Evolutionary conservation across 202 grass and related monocot species (phyloP).

Genomic region (Elaeis oleifera): DNA sequence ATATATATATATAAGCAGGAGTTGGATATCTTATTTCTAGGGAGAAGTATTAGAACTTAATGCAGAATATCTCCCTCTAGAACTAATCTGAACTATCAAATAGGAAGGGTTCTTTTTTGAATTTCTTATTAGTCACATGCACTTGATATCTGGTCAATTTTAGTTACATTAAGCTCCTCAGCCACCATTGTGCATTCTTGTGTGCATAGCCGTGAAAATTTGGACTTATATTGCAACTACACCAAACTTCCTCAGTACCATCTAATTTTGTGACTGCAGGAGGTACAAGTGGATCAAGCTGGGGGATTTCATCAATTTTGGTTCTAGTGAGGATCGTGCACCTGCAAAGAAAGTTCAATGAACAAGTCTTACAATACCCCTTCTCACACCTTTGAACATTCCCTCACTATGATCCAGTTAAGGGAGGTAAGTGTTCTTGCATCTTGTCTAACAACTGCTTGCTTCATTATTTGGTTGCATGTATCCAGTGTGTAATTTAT

Average conservation of each 20-base stretch:
- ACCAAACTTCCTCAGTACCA: neutral
- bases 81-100: no score
- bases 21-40: no score
- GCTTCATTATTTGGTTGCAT: conserved; percentile 20
- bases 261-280: conserved; percentile 38
- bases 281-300: conserved; percentile 59
- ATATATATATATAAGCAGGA: no score
- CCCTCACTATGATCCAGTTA: conserved; percentile 72
- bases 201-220: no score
- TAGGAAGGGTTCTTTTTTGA: no score
- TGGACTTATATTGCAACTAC: no score
- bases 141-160: no score
- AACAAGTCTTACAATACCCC: conserved; percentile 44
- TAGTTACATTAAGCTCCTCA: no score
- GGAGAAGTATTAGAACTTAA: no score
- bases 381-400: conserved; percentile 45
- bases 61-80: no score
- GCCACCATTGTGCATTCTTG: no score
- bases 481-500: conserved; percentile 24
- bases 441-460: neutral
- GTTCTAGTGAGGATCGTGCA: conserved; percentile 52
- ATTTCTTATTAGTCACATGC: no score
- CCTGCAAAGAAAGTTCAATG: conserved; percentile 43
- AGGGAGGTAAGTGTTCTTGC: conserved; percentile 46
- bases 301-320: conserved; percentile 76